Evolutionary conservation across 2,329 filamentous ascomycete species (phyloP).

Genomic region (Colletotrichum phormii): DNA sequence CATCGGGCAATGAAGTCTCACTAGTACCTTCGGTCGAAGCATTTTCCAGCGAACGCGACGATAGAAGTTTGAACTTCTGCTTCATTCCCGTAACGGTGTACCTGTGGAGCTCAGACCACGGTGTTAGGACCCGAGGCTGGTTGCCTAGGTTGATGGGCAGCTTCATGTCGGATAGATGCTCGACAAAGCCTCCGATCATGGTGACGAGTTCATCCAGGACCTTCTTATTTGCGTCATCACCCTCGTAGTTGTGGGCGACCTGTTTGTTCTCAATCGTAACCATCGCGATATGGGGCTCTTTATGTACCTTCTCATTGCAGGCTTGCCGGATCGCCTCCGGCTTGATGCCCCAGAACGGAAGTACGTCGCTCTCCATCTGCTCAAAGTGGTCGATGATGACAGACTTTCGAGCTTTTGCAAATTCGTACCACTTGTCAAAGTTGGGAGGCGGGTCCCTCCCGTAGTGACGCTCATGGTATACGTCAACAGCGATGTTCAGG

Average conservation of each 20-base stretch:
- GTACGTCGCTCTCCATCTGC: slow-evolving; percentile 79
- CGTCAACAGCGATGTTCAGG: slow-evolving; percentile 57
- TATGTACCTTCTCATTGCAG: slow-evolving; percentile 51
- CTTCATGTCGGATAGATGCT: slow-evolving; percentile 84
- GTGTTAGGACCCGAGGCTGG: slow-evolving; percentile 77
- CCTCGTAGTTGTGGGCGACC: slow-evolving; percentile 55
- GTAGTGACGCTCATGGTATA: slow-evolving; percentile 65
- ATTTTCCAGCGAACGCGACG: slow-evolving; percentile 53
- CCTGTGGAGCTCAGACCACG: slow-evolving; percentile 68
- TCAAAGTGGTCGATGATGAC: slow-evolving; percentile 84
- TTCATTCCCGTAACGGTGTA: slow-evolving; percentile 44
- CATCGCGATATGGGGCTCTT: slow-evolving; percentile 56
- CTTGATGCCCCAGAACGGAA: slow-evolving; percentile 81
- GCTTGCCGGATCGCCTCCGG: slow-evolving; percentile 76
- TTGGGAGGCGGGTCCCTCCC: slow-evolving; percentile 80
- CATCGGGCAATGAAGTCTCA: slow-evolving; percentile 11
- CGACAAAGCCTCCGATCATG: slow-evolving; percentile 78
- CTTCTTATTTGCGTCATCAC: slow-evolving; percentile 45
- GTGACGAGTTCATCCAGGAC: slow-evolving; percentile 61
- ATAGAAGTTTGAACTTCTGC: slow-evolving; percentile 60
- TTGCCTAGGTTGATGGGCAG: slow-evolving; percentile 85
- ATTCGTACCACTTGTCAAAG: slow-evolving; percentile 88
- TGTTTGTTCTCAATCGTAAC: slow-evolving; percentile 74
- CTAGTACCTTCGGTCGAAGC: slow-evolving; percentile 6
- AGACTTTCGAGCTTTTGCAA: slow-evolving; percentile 76